A percentile compares a stretch with the other conserved stretches of the same genome.
Evolutionary conservation across 768 basidiomycete species (phyloP).

Genomic region (Pulveroboletus sp.): DNA sequence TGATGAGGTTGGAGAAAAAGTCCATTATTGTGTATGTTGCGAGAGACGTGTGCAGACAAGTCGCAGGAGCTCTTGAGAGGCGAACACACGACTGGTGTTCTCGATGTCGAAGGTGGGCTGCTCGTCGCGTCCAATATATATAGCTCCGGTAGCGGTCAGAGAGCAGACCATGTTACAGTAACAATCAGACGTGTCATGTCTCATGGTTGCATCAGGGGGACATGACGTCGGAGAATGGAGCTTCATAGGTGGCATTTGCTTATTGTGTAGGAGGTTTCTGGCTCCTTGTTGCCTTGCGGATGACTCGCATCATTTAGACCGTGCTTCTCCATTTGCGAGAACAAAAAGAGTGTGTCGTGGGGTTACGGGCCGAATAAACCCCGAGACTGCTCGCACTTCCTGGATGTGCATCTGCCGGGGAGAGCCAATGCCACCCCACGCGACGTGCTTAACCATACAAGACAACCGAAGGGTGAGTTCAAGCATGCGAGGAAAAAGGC

Average conservation of each 20-base stretch:
- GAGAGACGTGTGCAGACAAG: not conserved
- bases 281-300: too few species aligned
- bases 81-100: constrained; percentile 7
- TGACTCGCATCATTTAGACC: too few species aligned
- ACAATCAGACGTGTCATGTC: constrained; percentile 3
- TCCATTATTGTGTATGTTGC: constrained; percentile 15
- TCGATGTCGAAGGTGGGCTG: not conserved
- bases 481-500: not conserved
- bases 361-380: not conserved
- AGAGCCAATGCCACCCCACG: too few species aligned
- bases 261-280: constrained; percentile 17
- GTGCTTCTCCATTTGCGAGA: constrained; percentile 9
- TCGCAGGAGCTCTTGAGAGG: constrained; percentile 3
- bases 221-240: constrained; percentile 3
- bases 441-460: too few species aligned
- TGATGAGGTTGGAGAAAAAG: constrained; percentile 1
- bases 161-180: not conserved
- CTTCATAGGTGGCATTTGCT: not conserved
- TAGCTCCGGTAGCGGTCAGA: not conserved
- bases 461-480: too few species aligned
- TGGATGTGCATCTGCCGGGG: too few species aligned
- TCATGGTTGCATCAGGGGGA: constrained; percentile 1
- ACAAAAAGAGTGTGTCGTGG: constrained; percentile 18
- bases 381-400: not conserved
- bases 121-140: constrained; percentile 6